Evolutionary conservation across 2,329 filamentous ascomycete species (phyloP), one percentile per base, ranked within the genome.

Genomic region (Aspergillus sp.): DNA sequence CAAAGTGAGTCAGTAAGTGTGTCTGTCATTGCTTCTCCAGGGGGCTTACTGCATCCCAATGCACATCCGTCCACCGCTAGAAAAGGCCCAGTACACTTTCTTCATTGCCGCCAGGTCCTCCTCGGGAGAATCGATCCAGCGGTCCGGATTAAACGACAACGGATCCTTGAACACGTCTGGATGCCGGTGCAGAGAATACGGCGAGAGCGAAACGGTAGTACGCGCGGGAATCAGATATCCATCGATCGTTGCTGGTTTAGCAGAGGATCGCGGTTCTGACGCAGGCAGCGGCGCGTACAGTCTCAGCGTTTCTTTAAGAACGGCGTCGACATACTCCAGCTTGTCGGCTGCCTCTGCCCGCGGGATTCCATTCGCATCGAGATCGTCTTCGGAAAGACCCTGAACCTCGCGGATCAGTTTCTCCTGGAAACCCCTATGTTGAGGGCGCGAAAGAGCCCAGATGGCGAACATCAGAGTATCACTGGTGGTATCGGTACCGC

Each of bases 401-500:
- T 40, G 39, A 0, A 70, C 55, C 42, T 74, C 71, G 3, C 53
- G 44, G 6, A 58, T 50, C 2, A 75, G 48, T 5, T 53, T 60
- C 1, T 63, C 41, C 44, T 75, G 71, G n/a, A 61, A 64, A 5
- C 39, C 34, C 4, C 43, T 32, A 31, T 70, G 59, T 19, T 61
- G 52, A 0, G 62, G 63, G 1, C 57, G 53, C 0, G 70, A 73
- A 1, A 74, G 55, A 0, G 61, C 52, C 64, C 67, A 72, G 11
- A 73, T 52, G 0, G 66, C 47, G 36, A 69, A 72, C 61, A 70
- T 70, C 2, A 71, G 37, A 0, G 68, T 68, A 30, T 74, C 68
- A 14, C 66, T 66, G 1, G 68, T 72, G 0, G 70, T 74, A 35
- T 73, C 67, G 7, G 72, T 69, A 0, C 69, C 70, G 0, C 69